Percentiles rank a stretch among this genome's conserved stretches.
Conservation (phyloP, 257 asterid species). For the Nicotiana knightiana region DNA sequence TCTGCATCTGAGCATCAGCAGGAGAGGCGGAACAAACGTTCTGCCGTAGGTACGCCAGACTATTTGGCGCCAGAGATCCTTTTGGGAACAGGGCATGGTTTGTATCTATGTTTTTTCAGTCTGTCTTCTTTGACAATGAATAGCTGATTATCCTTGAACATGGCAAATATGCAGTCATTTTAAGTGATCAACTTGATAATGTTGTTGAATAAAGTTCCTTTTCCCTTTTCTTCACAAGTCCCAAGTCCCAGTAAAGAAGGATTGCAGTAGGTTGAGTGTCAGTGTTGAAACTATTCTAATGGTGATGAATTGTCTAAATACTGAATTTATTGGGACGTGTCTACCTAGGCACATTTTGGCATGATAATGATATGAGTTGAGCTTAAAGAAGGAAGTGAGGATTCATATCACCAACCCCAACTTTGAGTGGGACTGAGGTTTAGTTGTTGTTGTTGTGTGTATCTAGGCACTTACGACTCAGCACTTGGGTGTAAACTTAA, state of each 20-base stretch:
- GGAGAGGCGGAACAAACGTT: constrained; percentile 87
- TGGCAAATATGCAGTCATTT: background rate
- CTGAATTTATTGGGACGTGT: background rate
- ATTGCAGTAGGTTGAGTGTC: background rate
- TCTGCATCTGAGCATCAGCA: constrained; percentile 66
- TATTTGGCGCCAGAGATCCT: constrained; percentile 99
- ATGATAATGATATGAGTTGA: no score
- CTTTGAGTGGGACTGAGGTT: no score
- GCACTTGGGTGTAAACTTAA: background rate
- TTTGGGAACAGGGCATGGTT: constrained; percentile 99
- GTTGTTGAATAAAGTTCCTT: background rate
- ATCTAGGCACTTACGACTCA: background rate
- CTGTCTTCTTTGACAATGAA: background rate
- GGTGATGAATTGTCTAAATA: background rate
- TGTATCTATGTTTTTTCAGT: constrained; percentile 19
- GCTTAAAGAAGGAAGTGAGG: no score
- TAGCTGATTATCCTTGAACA: background rate
- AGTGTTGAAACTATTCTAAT: background rate
- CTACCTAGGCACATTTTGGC: background rate
- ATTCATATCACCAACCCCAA: no score
- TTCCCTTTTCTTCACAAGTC: background rate
- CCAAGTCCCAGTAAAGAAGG: background rate
- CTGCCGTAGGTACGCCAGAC: constrained; percentile 99
- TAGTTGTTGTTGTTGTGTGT: background rate
- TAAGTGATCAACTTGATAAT: background rate